phyloP scores from a whole-genome alignment of 2,329 filamentous ascomycete species.

The Apiospora marii region DNA sequence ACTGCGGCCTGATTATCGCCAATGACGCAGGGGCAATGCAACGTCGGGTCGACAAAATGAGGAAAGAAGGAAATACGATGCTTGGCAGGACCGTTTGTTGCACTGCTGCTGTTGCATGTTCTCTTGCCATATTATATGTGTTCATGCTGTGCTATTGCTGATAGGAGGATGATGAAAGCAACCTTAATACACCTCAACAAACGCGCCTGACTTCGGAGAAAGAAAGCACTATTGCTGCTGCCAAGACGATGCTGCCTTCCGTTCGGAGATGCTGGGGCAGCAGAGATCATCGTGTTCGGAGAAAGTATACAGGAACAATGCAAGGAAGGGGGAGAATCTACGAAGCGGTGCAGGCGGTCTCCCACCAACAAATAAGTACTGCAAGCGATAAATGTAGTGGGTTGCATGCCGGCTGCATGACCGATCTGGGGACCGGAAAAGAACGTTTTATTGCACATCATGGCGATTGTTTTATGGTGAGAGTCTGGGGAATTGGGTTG shows the following conservation, averaged over 20 bases:
- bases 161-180: neutral
- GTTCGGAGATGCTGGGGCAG: neutral
- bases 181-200: neutral
- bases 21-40: conserved; percentile 15
- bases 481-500: neutral
- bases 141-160: neutral
- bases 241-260: neutral
- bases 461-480: neutral
- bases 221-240: neutral
- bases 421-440: neutral
- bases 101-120: neutral
- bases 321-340: neutral
- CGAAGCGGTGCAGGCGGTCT: neutral
- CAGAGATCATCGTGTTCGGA: neutral
- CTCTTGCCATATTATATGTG: neutral
- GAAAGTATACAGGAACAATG: too few relatives aligned
- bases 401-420: neutral
- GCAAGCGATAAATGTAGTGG: neutral
- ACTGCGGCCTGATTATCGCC: neutral
- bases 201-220: conserved; percentile 2
- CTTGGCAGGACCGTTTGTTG: neutral
- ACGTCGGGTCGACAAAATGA: neutral
- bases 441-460: neutral
- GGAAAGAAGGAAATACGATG: neutral
- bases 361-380: neutral